Evolutionary conservation across 1,284 basidiomycete genomes (phyloP), one percentile per base, ranked within the genome.

Genomic region (Anthracocystis walkeri): DNA sequence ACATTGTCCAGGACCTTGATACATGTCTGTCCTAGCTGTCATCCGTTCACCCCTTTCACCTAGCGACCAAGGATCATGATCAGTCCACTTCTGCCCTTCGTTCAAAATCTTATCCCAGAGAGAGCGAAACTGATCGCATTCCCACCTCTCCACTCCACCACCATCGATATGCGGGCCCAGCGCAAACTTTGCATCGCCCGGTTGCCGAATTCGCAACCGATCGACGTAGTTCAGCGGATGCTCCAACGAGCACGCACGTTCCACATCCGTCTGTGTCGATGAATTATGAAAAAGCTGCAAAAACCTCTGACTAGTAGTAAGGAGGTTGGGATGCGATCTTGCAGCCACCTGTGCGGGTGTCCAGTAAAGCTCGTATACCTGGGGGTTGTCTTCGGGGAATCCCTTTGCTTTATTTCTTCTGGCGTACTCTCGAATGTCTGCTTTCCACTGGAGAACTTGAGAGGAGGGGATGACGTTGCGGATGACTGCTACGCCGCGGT

Each of bases 101-200:
- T 85, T 65, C 2, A 93, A 82, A 53, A 93, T 90, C 14, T 86
- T 79, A 4, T 74, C 48, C 84, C 90, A 93, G 23, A 90, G 90
- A 1, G 76, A 80, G n/a, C 90, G 86, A 80, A 90, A 92, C 1
- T 82, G 86, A 0, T 87, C 84, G 82, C 93, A 92, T 83, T 93
- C 92, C 92, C 92, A 93, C 0, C 91, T 86, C 84, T 94, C 92
- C 29, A 93, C 86, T 5, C 89, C 88, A 0, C 92, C 92, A 0
- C 90, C 91, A 79, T 94, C 92, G 51, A 92, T 87, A 78, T 94
- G 92, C 4, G 92, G 90, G 0, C 90, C 91, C 4, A 93, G 86
- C 7, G 88, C 87, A 89, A 93, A 94, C 51, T 88, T 87, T 8
- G 87, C 85, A 74, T 92, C 92, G 0, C 92, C 92, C 0, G 92